Conservation (phyloP, 345 rosid genomes). For the Alliaria petiolata region DNA sequence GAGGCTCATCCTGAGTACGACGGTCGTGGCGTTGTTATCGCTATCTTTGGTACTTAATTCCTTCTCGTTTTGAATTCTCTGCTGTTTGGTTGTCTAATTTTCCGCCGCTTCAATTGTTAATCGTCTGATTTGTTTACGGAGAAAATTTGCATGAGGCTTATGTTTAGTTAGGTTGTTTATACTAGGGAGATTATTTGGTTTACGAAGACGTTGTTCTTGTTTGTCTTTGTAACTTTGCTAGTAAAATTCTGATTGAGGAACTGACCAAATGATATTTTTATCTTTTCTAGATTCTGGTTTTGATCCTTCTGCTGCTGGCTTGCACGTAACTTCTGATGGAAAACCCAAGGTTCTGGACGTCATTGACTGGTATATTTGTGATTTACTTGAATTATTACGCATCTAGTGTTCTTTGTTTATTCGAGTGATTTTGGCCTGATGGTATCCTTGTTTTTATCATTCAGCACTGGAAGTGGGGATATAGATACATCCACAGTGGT, state of each 20-base stretch:
- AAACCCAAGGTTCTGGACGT: constrained; percentile 91
- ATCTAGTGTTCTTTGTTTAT: neutral
- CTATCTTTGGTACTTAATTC: constrained; percentile 80
- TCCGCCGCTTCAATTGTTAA: neutral
- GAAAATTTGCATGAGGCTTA: neutral
- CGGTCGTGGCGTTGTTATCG: constrained; percentile 83
- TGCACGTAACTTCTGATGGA: constrained; percentile 89
- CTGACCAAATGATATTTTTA: neutral
- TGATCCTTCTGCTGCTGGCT: constrained; percentile 92
- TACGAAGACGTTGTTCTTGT: neutral
- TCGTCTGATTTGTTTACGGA: neutral
- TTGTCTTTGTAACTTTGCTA: neutral
- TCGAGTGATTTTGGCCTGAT: neutral
- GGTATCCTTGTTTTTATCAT: constrained; percentile 7
- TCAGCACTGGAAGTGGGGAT: constrained; percentile 97
- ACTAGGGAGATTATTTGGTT: neutral
- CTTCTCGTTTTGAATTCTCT: neutral
- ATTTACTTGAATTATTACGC: neutral
- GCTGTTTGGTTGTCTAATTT: too few relatives aligned
- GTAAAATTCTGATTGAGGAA: neutral
- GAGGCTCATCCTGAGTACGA: constrained; percentile 74
- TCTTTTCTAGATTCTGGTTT: constrained; percentile 73
- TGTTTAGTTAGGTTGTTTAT: neutral
- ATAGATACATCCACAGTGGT: constrained; percentile 84
- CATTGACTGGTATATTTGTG: constrained; percentile 63